Percentiles rank a stretch among this genome's conserved stretches.
These are phyloP conservation scores for Penicillium griseofulvum DNA, from an alignment of 2,329 filamentous ascomycete species.

Conservation along the genomic window DNA sequence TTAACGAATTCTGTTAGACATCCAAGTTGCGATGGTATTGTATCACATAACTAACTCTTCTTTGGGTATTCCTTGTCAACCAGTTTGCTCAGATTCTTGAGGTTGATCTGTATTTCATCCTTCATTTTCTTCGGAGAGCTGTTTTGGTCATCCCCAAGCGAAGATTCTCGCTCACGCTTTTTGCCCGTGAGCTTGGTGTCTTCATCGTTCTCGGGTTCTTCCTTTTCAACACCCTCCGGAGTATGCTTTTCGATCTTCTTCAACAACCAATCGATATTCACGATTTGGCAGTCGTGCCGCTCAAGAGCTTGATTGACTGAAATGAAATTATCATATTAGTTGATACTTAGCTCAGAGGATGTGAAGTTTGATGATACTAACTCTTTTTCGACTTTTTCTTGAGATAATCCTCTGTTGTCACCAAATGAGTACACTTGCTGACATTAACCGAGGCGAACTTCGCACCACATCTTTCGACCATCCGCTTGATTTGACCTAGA, in stretches of 20 bases:
- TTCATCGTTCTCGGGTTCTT: neutral
- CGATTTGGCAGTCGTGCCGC: conserved; percentile 50
- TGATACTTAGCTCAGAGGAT: neutral
- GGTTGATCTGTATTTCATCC: neutral
- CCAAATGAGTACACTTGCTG: conserved; percentile 32
- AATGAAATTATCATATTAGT: neutral
- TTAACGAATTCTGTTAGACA: neutral
- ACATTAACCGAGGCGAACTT: conserved; percentile 23
- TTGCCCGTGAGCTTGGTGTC: neutral
- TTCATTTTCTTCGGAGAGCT: neutral
- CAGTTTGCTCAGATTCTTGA: neutral
- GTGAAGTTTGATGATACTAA: conserved; percentile 4
- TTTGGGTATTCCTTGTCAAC: neutral
- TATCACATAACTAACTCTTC: neutral
- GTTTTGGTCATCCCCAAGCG: neutral
- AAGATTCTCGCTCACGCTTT: conserved; percentile 1
- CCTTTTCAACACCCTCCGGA: neutral
- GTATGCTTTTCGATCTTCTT: neutral
- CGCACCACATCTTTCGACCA: conserved; percentile 32
- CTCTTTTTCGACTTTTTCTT: conserved; percentile 25
- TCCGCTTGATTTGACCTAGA: conserved; percentile 25
- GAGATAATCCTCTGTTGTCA: conserved; percentile 27
- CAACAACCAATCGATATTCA: conserved; percentile 59
- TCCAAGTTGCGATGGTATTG: too few relatives aligned
- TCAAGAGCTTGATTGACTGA: conserved; percentile 44